Conservation (phyloP, 2,329 filamentous ascomycete species). For the Diaporthe helianthi region DNA sequence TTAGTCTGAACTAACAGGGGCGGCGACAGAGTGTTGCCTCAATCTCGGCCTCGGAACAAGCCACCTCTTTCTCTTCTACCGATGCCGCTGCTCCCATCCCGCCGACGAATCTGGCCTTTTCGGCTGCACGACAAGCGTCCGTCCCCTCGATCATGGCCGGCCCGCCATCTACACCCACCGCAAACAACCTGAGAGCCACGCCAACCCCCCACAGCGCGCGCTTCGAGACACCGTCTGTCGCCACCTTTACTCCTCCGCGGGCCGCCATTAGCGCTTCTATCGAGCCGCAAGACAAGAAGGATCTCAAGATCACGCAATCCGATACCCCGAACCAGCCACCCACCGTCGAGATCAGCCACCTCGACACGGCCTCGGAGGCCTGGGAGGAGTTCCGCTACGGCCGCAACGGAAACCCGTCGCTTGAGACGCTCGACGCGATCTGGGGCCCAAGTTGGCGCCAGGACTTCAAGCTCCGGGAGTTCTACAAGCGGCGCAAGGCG, state of each 20-base stretch:
- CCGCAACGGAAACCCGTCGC: conserved; percentile 46
- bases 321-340: conserved; percentile 40
- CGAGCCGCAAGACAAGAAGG: conserved; percentile 12
- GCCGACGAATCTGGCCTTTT: not conserved
- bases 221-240: not conserved
- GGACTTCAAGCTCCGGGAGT: conserved; percentile 46
- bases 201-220: conserved; percentile 12
- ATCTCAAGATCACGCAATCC: conserved; percentile 29
- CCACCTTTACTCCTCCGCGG: not conserved
- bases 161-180: not conserved
- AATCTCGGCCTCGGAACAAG: not conserved
- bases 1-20: not conserved
- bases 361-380: conserved; percentile 46
- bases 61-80: not conserved
- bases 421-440: conserved; percentile 45
- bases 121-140: not conserved
- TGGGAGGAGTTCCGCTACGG: conserved; percentile 48
- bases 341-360: conserved; percentile 44
- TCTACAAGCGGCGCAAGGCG: conserved; percentile 49
- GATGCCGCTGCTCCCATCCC: not conserved
- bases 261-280: not conserved
- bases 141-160: not conserved
- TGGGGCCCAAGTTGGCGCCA: conserved; percentile 49
- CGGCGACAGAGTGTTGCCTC: not conserved
- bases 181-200: not conserved